A percentile compares a stretch with the other conserved stretches of the same genome.
phyloP scores from a whole-genome alignment of 2,329 filamentous ascomycete species.

The Moelleriella libera region DNA sequence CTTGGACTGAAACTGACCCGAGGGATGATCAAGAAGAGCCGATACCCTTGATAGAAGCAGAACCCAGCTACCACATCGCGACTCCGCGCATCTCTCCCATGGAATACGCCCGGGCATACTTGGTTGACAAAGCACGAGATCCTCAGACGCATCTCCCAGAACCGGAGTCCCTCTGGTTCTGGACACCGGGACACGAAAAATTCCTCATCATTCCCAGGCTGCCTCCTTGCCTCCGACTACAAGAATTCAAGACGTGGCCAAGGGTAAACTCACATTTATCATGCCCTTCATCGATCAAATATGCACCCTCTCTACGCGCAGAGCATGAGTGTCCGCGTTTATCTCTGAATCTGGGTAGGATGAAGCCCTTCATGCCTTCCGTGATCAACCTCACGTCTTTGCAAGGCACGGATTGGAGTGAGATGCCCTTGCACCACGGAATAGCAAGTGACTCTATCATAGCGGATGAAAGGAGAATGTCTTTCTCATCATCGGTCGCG shows the following conservation, averaged over 20 bases:
- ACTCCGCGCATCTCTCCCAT: conserved; percentile 22
- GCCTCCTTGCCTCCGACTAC: not conserved
- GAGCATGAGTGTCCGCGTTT: conserved; percentile 12
- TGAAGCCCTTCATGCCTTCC: conserved; percentile 11
- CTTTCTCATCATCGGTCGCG: conserved; percentile 1
- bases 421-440: not conserved
- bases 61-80: not conserved
- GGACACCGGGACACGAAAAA: conserved; percentile 19
- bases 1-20: too few relatives aligned
- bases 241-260: not conserved
- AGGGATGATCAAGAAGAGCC: too few relatives aligned
- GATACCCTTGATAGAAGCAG: not conserved
- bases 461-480: conserved; percentile 1
- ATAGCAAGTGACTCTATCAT: not conserved
- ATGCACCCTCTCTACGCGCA: not conserved
- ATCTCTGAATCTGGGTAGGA: conserved; percentile 16
- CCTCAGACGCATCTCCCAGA: conserved; percentile 14
- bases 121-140: conserved; percentile 17
- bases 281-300: not conserved
- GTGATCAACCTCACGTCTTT: conserved; percentile 9
- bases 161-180: conserved; percentile 16
- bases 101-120: conserved; percentile 22
- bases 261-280: not conserved
- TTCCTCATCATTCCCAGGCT: conserved; percentile 20
- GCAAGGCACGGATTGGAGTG: not conserved